Conservation (phyloP, 1,284 basidiomycete species). For the Cryptococcus sp. region DNA sequence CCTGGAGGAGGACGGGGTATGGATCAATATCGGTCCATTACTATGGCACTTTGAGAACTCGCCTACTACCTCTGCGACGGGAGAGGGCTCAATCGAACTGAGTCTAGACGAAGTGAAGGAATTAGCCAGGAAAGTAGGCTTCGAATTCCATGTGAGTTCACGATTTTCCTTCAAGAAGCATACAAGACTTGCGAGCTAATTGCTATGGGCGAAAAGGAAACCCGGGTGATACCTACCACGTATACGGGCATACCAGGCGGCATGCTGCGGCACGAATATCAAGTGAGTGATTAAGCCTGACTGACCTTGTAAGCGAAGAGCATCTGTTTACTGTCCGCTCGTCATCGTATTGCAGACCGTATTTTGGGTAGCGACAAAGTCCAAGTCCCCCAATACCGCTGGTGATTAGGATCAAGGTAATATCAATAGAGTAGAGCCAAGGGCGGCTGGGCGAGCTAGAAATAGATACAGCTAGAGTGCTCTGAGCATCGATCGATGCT, state of each 20-base stretch:
- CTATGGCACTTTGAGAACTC: conserved; percentile 94
- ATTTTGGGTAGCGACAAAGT: conserved; percentile 81
- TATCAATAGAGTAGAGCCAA: neutral
- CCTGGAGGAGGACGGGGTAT: conserved; percentile 77
- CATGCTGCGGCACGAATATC: conserved; percentile 88
- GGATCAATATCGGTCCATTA: conserved; percentile 91
- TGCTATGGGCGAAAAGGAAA: conserved; percentile 61
- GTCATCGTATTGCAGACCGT: conserved; percentile 54
- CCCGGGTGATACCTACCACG: conserved; percentile 73
- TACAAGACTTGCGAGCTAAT: conserved; percentile 1
- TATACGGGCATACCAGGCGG: conserved; percentile 82
- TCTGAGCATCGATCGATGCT: neutral
- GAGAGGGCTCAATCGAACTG: conserved; percentile 77
- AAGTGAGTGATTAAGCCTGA: conserved; percentile 49
- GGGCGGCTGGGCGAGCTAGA: neutral
- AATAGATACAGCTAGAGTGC: neutral
- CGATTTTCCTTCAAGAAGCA: conserved; percentile 3
- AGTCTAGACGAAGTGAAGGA: conserved; percentile 83
- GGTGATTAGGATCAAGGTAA: neutral
- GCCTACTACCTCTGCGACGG: conserved; percentile 61
- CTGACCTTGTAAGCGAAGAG: too few species aligned
- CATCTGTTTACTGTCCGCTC: neutral
- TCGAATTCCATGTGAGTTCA: conserved; percentile 69
- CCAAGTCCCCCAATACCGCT: neutral
- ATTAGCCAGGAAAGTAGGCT: conserved; percentile 74